Conservation (phyloP, 129 eudicot genomes). For the Centaurea solstitialis region DNA sequence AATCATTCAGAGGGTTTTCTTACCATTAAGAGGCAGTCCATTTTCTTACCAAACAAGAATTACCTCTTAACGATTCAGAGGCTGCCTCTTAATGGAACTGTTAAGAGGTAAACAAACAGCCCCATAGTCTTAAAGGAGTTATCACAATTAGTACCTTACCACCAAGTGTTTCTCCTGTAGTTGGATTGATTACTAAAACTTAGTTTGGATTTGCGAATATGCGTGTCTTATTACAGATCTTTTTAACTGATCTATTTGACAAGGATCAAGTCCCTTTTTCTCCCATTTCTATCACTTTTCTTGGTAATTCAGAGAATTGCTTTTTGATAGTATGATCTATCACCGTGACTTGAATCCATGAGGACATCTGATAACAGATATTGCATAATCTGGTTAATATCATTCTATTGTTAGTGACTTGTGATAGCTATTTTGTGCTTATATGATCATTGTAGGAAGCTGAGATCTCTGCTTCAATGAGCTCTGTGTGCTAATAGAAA, state of each 20-base stretch:
- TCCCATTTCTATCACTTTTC: background rate
- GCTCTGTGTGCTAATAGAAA: constrained; percentile 76
- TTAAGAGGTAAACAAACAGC: no score
- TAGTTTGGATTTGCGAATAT: background rate
- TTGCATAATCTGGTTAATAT: background rate
- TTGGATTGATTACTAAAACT: background rate
- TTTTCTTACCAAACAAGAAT: no score
- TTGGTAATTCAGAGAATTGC: background rate
- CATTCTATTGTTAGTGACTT: background rate
- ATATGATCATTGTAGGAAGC: constrained; percentile 63
- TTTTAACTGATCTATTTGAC: background rate
- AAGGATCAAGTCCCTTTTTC: background rate
- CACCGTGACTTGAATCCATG: background rate
- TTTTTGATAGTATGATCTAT: background rate
- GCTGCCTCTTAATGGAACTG: no score
- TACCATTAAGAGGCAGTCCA: no score
- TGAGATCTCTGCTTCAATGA: constrained; percentile 80
- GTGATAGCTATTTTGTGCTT: background rate
- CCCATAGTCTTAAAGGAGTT: no score
- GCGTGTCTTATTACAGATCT: no score
- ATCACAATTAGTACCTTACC: no score
- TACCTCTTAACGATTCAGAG: no score
- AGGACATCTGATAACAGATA: background rate
- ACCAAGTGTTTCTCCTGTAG: background rate
- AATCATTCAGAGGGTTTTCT: no score